Conservation (phyloP, 768 basidiomycete genomes). For the Pleurotus citrinopileatus region DNA sequence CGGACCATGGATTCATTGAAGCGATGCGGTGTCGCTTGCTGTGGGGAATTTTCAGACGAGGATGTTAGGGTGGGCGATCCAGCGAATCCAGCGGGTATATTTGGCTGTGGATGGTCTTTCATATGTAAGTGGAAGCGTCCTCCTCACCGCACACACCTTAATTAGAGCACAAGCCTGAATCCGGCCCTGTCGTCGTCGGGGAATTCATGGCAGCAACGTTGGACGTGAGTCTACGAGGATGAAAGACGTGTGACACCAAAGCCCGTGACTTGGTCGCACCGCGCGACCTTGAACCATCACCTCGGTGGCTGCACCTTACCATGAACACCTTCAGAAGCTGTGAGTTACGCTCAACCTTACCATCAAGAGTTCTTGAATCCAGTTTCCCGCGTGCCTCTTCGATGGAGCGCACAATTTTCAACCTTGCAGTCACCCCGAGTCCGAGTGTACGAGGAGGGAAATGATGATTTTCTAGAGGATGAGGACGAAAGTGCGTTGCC, state of each 20-base stretch:
- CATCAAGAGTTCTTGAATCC: conserved; percentile 2
- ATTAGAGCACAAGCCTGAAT: not conserved
- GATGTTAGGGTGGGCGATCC: conserved; percentile 32
- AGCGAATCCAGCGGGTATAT: conserved; percentile 10
- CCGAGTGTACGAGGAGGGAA: conserved; percentile 96
- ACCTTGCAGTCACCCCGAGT: conserved; percentile 95
- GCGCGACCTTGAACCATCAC: not conserved
- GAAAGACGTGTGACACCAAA: not conserved
- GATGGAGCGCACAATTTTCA: conserved; percentile 76
- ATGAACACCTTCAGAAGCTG: conserved; percentile 88
- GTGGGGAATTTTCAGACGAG: conserved; percentile 27
- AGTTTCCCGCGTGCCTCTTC: conserved; percentile 54
- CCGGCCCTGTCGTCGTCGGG: not conserved
- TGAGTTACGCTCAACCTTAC: conserved; percentile 36
- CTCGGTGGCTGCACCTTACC: conserved; percentile 14
- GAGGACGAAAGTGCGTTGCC: conserved; percentile 78
- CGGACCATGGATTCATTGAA: conserved; percentile 23
- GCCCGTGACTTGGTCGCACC: conserved; percentile 8
- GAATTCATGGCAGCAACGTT: not conserved
- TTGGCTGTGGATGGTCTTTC: no score
- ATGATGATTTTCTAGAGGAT: conserved; percentile 91
- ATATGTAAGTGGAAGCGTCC: no score
- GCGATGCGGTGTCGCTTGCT: conserved; percentile 16
- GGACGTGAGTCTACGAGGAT: no score
- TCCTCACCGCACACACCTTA: not conserved